phyloP scores from a whole-genome alignment of 2,329 filamentous ascomycete genomes.

The Botrytis byssoidea region DNA sequence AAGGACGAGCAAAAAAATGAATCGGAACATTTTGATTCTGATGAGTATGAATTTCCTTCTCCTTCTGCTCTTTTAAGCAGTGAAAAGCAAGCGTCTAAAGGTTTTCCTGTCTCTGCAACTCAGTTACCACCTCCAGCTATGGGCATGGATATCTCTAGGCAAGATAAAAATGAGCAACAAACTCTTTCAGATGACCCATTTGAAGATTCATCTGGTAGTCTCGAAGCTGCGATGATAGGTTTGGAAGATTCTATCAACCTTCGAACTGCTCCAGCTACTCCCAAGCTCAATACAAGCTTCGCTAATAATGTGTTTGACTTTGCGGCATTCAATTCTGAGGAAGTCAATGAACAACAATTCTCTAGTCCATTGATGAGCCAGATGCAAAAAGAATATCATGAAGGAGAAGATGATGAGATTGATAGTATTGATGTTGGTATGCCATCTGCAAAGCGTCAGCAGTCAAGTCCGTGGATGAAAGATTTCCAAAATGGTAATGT shows the following conservation, averaged over 20 bases:
- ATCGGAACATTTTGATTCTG: conserved; percentile 23
- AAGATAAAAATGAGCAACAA: neutral
- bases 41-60: conserved; percentile 41
- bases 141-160: conserved; percentile 1
- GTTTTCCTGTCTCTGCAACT: neutral
- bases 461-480: conserved; percentile 12
- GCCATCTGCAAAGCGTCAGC: conserved; percentile 1
- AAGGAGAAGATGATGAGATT: neutral
- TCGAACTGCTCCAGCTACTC: conserved; percentile 11
- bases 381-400: conserved; percentile 20
- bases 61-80: conserved; percentile 37
- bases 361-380: conserved; percentile 20
- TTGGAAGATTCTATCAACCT: conserved; percentile 28
- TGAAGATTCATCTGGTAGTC: conserved; percentile 22
- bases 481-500: neutral
- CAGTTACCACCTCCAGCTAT: conserved; percentile 3
- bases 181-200: neutral
- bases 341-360: conserved; percentile 1
- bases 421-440: neutral
- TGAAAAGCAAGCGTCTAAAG: neutral
- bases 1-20: conserved; percentile 13
- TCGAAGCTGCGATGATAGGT: conserved; percentile 35
- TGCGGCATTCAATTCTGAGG: conserved; percentile 25
- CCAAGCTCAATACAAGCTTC: conserved; percentile 31
- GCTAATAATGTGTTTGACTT: conserved; percentile 33